Evolutionary conservation across 2,329 filamentous ascomycete genomes (phyloP).

Genomic region (Trichoderma arundinaceum): DNA sequence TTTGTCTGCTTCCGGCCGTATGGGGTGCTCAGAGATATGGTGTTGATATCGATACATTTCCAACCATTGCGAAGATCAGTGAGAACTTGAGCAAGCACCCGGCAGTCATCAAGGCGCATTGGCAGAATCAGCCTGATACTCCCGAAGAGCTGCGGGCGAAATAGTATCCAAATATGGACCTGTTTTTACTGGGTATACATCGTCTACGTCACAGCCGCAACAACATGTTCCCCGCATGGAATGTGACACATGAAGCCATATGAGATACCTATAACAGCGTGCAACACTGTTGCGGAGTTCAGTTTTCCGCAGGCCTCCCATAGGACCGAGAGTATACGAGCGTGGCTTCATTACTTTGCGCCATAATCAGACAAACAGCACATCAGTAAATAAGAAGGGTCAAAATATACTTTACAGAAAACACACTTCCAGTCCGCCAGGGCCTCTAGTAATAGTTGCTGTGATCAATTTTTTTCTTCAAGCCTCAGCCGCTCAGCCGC

Average conservation of each 20-base stretch:
- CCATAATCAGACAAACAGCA: not conserved
- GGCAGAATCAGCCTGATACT: conserved; percentile 59
- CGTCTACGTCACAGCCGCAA: not conserved
- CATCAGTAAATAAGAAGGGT: no score
- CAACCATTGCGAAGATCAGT: conserved; percentile 53
- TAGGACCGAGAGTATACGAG: not conserved
- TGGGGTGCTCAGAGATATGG: conserved; percentile 62
- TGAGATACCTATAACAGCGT: not conserved
- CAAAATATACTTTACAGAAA: no score
- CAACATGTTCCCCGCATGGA: not conserved
- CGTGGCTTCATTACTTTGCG: not conserved
- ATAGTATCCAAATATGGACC: not conserved
- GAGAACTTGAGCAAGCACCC: conserved; percentile 54
- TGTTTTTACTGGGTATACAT: not conserved
- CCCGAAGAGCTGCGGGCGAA: conserved; percentile 42
- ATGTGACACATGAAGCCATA: not conserved
- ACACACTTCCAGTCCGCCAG: no score
- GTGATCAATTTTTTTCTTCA: no score
- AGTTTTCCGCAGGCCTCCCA: not conserved
- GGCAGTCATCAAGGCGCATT: conserved; percentile 59
- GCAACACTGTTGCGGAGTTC: no score
- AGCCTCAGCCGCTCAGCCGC: no score
- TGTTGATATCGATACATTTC: conserved; percentile 57
- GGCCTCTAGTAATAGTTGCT: no score
- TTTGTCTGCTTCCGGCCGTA: conserved; percentile 61